Evolutionary conservation across 306 rosid genomes (phyloP).

Genomic region (Prinsepia uniflora): DNA sequence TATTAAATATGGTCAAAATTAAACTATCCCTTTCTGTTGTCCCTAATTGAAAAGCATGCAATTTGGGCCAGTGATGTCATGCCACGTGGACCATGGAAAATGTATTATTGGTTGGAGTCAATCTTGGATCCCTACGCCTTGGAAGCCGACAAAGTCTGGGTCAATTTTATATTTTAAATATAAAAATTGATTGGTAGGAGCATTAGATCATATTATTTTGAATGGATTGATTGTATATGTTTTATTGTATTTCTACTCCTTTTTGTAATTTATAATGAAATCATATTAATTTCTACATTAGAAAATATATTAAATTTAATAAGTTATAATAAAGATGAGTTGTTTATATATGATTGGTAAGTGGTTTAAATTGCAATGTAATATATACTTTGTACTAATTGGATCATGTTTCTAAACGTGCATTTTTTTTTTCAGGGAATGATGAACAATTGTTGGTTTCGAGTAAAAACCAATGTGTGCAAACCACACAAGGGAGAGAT

Average conservation of each 20-base stretch:
- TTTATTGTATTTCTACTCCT: too few species aligned
- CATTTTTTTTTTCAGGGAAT: slow-evolving; percentile 48
- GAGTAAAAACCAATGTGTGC: slow-evolving; percentile 63
- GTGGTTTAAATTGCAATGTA: not conserved
- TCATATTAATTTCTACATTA: too few species aligned
- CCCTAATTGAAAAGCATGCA: not conserved
- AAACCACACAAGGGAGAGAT: slow-evolving; percentile 61
- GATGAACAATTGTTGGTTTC: slow-evolving; percentile 97
- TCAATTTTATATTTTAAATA: not conserved
- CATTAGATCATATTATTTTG: too few species aligned
- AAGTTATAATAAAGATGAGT: too few species aligned
- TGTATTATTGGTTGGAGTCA: not conserved
- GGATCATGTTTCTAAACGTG: not conserved
- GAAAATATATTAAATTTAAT: too few species aligned
- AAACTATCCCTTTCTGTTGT: too few species aligned
- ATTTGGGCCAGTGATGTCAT: not conserved
- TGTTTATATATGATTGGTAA: not conserved
- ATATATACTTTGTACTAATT: not conserved
- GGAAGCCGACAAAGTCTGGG: not conserved
- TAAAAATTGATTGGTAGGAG: too few species aligned
- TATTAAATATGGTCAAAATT: not conserved
- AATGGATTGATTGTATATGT: too few species aligned
- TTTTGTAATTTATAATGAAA: too few species aligned
- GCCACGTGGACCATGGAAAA: not conserved
- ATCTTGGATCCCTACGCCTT: not conserved